Percentiles rank a stretch among this genome's conserved stretches.
phyloP scores from a whole-genome alignment of 78 protist genomes.

The Paulinella micropora region DNA sequence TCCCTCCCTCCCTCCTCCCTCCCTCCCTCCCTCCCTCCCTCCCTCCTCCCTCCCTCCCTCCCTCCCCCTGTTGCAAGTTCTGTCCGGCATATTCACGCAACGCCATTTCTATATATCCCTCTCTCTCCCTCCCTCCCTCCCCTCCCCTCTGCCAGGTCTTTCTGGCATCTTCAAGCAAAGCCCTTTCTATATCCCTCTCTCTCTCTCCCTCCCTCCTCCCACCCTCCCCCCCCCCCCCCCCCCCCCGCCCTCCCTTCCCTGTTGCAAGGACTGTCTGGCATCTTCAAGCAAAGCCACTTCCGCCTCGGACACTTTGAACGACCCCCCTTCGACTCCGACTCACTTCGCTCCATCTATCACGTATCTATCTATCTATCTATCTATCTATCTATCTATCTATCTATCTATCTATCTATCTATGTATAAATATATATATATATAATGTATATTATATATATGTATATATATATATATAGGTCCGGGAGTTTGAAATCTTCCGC shows the following conservation, averaged over 20 bases:
- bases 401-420: no score
- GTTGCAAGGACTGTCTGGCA: not conserved
- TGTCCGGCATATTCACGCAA: no score
- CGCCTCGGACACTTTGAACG: constrained; percentile 34
- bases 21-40: not conserved
- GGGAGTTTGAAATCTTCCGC: not conserved
- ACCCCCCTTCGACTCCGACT: not conserved
- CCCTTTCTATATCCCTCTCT: no score
- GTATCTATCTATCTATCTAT: not conserved
- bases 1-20: not conserved
- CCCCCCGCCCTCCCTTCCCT: not conserved
- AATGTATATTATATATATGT: no score
- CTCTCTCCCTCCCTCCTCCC: not conserved
- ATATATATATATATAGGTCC: no score
- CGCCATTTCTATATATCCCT: not conserved
- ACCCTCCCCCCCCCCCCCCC: not conserved
- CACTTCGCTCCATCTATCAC: not conserved
- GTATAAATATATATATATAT: no score
- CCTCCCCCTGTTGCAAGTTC: not conserved
- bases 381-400: no score
- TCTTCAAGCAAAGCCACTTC: not conserved
- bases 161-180: constrained; percentile 81
- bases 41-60: not conserved
- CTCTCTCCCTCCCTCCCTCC: not conserved
- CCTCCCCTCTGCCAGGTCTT: constrained; percentile 38